Evolutionary conservation across 2,329 filamentous ascomycete species (phyloP).

Genomic region (Neofusicoccum cordaticola): DNA sequence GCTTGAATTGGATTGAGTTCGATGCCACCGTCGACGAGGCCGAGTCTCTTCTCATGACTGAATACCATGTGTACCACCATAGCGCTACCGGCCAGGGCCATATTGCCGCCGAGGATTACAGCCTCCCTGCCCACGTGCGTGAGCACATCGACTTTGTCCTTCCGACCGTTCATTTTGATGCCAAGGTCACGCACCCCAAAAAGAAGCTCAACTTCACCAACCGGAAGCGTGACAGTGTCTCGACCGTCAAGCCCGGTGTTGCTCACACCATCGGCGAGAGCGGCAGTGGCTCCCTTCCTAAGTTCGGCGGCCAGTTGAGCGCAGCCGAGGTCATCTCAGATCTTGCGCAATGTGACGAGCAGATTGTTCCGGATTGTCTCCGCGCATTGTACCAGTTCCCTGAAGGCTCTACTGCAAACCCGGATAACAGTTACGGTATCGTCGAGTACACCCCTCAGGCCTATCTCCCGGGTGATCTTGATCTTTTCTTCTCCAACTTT

Average conservation of each 20-base stretch:
- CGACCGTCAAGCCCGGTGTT: neutral
- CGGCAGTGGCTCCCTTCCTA: neutral
- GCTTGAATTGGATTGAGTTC: constrained; percentile 55
- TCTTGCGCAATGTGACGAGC: constrained; percentile 44
- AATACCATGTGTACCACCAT: constrained; percentile 54
- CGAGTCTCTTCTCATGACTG: constrained; percentile 52
- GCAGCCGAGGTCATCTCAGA: neutral
- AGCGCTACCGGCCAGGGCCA: constrained; percentile 31
- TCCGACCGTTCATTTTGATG: neutral
- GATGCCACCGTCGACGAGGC: constrained; percentile 54
- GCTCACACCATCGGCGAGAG: neutral
- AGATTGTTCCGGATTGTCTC: constrained; percentile 57
- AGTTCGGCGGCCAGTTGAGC: neutral
- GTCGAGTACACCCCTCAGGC: constrained; percentile 6
- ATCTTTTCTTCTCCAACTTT: constrained; percentile 38
- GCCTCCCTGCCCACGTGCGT: constrained; percentile 1
- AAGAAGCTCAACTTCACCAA: neutral
- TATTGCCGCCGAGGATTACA: constrained; percentile 41
- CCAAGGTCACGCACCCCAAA: neutral
- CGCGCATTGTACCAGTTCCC: constrained; percentile 37
- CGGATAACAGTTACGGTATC: constrained; percentile 8
- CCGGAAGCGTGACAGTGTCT: neutral
- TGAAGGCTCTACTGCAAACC: neutral
- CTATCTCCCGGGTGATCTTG: constrained; percentile 27
- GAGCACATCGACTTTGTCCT: neutral